These are phyloP conservation scores for Debaryomyces psychrophilus DNA, from an alignment of 1,139 yeast species.

Conservation along the genomic window DNA sequence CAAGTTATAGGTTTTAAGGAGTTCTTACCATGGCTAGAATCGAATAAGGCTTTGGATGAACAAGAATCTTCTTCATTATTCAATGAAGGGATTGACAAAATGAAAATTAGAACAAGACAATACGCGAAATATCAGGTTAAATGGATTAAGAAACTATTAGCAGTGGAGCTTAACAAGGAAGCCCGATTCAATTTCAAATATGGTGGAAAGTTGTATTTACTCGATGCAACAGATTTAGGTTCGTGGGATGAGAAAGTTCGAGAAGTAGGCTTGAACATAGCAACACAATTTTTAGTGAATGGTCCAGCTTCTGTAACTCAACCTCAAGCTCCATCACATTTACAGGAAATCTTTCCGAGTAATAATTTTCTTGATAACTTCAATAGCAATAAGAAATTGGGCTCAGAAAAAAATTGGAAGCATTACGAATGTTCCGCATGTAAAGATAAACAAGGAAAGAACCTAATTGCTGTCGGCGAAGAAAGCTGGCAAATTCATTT, in stretches of 20 bases:
- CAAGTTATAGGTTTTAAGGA: conserved; percentile 97
- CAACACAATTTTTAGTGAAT: conserved; percentile 35
- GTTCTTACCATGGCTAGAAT: conserved; percentile 75
- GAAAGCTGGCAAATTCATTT: conserved; percentile 71
- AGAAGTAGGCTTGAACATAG: conserved; percentile 55
- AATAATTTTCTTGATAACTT: conserved; percentile 21
- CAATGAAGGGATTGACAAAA: conserved; percentile 59
- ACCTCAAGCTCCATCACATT: conserved; percentile 47
- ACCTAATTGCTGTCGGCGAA: conserved; percentile 72
- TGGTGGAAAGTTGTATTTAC: conserved; percentile 66
- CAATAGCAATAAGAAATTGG: conserved; percentile 42
- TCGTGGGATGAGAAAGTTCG: conserved; percentile 63
- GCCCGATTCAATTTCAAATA: conserved; percentile 49
- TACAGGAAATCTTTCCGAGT: conserved; percentile 37
- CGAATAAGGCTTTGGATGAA: conserved; percentile 14
- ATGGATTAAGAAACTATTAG: conserved; percentile 80
- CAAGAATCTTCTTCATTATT: conserved; percentile 25
- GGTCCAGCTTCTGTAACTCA: conserved; percentile 31
- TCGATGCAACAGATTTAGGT: conserved; percentile 75
- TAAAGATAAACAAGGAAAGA: conserved; percentile 54
- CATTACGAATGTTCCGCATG: conserved; percentile 73
- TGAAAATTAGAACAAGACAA: conserved; percentile 84
- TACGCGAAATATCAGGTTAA: conserved; percentile 91
- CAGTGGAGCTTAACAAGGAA: conserved; percentile 62
- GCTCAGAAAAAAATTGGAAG: conserved; percentile 59